Evolutionary conservation across 768 basidiomycete genomes (phyloP), one percentile per base, ranked within the genome.

Genomic region (Pisolithus albus): DNA sequence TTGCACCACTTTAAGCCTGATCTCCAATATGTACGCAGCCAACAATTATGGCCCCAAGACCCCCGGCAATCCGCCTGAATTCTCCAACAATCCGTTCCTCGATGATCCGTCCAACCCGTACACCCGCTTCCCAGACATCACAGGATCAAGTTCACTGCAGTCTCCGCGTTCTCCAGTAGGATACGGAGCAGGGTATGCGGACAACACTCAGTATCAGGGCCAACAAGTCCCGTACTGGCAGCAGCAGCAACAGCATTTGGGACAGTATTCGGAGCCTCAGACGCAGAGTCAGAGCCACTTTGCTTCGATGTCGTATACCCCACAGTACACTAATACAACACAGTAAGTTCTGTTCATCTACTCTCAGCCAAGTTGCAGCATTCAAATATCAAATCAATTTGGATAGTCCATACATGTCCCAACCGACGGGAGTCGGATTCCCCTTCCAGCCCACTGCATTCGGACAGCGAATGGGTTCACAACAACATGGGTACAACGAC

Each of bases 81-180:
- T 72, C 44, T 70, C 73, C 46, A 89, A 85, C 61, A 88, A 88
- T 58, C 87, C 87, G 0, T 88, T 89, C 67, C 69, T 82, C 60
- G 71, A 75, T 44, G 78, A 79, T 55, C 73, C 78, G 1, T 56
- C 72, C 28, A 70, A 72, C 44, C 66, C 77, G 30, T 72, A 75
- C 24, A 64, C 73, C 19, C 80, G 87, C 53, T 89, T 75, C 59
- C 88, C 88, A 34, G 83, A 84, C 62, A 72, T 90, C 59, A 73
- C 72, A 36, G 62, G 58, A 49, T 40, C 64, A 16, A 36, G 42
- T 21, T 34, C 52, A 26, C 34, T 47, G 19, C 50, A 62, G 26
- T 74, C 72, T 49, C 63, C 63, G 46, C 72, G 67, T 42, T 37
- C 50, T 26, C 61, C 58, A 28, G 11, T 56, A 6, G 54, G 53